Evolutionary conservation across 129 eudicot species (phyloP).

Genomic region (Tagetes patula): DNA sequence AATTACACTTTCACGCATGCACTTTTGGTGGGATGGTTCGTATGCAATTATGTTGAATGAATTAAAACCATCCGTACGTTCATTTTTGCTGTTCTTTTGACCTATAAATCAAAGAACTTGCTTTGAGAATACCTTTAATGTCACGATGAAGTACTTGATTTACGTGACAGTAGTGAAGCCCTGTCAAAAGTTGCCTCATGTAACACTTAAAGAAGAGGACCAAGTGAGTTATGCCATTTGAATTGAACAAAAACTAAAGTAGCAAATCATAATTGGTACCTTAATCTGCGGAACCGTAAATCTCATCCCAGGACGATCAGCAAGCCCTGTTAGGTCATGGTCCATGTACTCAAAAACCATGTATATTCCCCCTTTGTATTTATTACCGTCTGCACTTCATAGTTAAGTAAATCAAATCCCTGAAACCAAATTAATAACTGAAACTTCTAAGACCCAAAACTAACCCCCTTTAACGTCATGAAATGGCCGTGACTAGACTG

Average conservation of each 20-base stretch:
- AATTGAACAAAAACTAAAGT: neutral
- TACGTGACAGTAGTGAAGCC: slow-evolving; percentile 95
- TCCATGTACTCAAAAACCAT: slow-evolving; percentile 99
- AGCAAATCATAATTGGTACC: slow-evolving; percentile 31
- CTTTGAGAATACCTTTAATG: slow-evolving; percentile 64
- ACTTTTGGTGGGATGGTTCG: neutral
- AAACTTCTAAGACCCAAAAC: slow-evolving; percentile 3
- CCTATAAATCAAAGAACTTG: slow-evolving; percentile 23
- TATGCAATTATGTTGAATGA: neutral
- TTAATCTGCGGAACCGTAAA: slow-evolving; percentile 88
- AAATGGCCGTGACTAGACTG: neutral
- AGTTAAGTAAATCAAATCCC: slow-evolving; percentile 25
- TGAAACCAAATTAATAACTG: neutral
- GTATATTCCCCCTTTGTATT: slow-evolving; percentile 80
- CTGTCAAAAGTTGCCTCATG: slow-evolving; percentile 92
- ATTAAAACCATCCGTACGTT: neutral
- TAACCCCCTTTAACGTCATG: neutral
- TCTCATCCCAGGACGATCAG: slow-evolving; percentile 95
- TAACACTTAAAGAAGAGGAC: slow-evolving; percentile 67
- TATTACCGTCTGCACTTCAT: slow-evolving; percentile 55
- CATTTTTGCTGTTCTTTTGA: slow-evolving; percentile 13
- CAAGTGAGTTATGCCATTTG: slow-evolving; percentile 23
- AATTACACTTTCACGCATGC: slow-evolving; percentile 6
- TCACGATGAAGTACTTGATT: slow-evolving; percentile 96
- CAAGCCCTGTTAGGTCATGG: slow-evolving; percentile 95